Evolutionary conservation across 2,329 filamentous ascomycete species (phyloP), one percentile per base, ranked within the genome.

Genomic region (Drechmeria coniospora): DNA sequence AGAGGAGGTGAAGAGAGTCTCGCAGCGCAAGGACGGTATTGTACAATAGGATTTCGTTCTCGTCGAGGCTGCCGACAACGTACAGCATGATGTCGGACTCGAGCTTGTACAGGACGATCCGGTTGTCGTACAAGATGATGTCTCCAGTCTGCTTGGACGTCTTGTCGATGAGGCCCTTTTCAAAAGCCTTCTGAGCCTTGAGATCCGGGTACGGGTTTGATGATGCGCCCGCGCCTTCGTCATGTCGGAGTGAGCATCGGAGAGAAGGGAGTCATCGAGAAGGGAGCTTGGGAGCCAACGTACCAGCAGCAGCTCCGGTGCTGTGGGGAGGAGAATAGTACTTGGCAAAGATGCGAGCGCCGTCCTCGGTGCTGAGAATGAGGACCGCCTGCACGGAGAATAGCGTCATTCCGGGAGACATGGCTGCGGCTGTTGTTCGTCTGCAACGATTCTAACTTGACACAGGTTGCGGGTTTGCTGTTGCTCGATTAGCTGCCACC

Each of bases 71-170:
- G 39, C 87, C 87, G 8, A 98, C 81, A 15, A 95, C 79, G 52
- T 95, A 95, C 49, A 74, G 72, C 79, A 94, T 94, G 32, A 95
- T 80, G 54, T 98, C 90, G 43, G 81, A 84, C 63, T 98, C 90
- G 61, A 79, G 79, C 73, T 98, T 98, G 67, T 94, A 98, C 28
- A 95, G 77, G 30, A 95, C 83, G 35, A 98, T 79, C 45, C 83
- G 74, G 60, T 92, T 92, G 59, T 98, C 90, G 59, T 94, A 95
- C 31, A 98, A 73, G 43, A 98, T 92, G 45, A 98, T 90, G 59
- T 95, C 90, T 43, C 79, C 83, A 10, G 74, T 86, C 60, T 92
- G 83, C 65, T 95, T 98, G 41, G 80, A 78, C 11, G 90, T 95
- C 68, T 98, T 95, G 47, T 93, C 78, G 34, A 94, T 61, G 21